Evolutionary conservation across 805 yeast genomes (phyloP), one percentile per base, ranked within the genome.

Genomic region (Spathaspora boniae): DNA sequence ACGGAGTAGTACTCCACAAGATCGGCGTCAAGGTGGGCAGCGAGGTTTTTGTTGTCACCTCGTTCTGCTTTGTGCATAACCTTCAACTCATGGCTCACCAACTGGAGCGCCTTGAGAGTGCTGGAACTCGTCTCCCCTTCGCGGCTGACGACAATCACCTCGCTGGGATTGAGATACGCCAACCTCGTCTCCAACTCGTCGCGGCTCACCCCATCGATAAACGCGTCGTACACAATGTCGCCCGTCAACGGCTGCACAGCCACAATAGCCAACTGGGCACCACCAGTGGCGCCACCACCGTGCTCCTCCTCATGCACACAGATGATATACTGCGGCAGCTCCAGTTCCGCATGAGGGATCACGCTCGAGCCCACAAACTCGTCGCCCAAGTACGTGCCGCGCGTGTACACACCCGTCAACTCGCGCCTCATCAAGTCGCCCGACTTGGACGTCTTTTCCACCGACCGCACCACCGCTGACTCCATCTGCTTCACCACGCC

Each of bases 401-500:
- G 73, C 0, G 97, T 86, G 53, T 81, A 86, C 0, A 86, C 78
- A 6, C 78, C 75, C 0, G 89, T 74, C 5, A 93, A 59, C 42
- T 76, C 62, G 31, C 98, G 64, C 34, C 73, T 74, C 58, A 91
- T 86, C 2, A 88, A 70, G 7, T 60, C 64, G 6, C 56, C 46
- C 4, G 41, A 20, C 26, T 61, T 58, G 6, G 50, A 39, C 20
- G 70, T 61, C 36, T 74, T 74, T 41, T 73, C 80, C 4, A 74
- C 56, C 2, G 75, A 59, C 49, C 86, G 86, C 9, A 86, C 66
- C 0, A 87, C 86, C 2, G 87, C 81, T 0, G 91, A 77, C 52
- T 91, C 97, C 4, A 76, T 63, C 51, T 93, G 98, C 50, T 82
- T 82, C 0, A 89, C 93, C 2, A 93, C 77, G 0, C 94, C 98